A percentile compares a stretch with the other conserved stretches of the same genome.
Conservation (phyloP, 768 basidiomycete genomes). For the Nidularia pulvinata region DNA sequence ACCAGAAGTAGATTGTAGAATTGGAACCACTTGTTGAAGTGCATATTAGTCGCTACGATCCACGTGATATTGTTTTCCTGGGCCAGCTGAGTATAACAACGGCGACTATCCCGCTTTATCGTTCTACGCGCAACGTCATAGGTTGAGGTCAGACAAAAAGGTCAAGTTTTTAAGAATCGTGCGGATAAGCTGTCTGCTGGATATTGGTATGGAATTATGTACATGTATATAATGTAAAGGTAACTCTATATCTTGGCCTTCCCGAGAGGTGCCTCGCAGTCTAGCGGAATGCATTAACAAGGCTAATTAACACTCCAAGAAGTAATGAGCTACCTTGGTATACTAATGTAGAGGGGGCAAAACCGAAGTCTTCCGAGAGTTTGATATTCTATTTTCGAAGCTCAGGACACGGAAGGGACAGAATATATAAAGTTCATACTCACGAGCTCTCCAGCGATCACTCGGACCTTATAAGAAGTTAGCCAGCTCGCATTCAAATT, state of each 20-base stretch:
- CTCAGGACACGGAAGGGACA: slow-evolving; percentile 1
- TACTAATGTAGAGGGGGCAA: slow-evolving; percentile 83
- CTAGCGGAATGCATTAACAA: slow-evolving; percentile 27
- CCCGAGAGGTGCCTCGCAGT: slow-evolving; percentile 57
- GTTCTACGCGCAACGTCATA: too few relatives aligned
- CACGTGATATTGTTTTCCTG: too few relatives aligned
- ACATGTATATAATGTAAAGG: background rate
- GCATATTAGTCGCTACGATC: too few relatives aligned
- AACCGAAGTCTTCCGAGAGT: slow-evolving; percentile 78
- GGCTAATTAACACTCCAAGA: slow-evolving; percentile 6
- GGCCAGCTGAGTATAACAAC: too few relatives aligned
- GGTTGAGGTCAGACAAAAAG: too few relatives aligned
- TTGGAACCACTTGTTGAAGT: too few relatives aligned
- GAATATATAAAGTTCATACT: slow-evolving; percentile 17
- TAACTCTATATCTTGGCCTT: slow-evolving; percentile 62
- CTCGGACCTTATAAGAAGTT: slow-evolving; percentile 57
- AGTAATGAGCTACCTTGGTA: slow-evolving; percentile 53
- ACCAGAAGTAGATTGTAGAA: too few relatives aligned
- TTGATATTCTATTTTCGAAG: slow-evolving; percentile 51
- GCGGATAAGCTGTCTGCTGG: too few relatives aligned
- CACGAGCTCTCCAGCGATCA: slow-evolving; percentile 84
- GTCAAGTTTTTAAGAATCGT: too few relatives aligned
- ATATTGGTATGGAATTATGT: too few relatives aligned
- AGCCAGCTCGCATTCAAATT: background rate
- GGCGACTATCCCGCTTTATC: too few relatives aligned